Evolutionary conservation across 495 filamentous ascomycete species (phyloP), one percentile per base, ranked within the genome.

Genomic region (Monascus purpureus): DNA sequence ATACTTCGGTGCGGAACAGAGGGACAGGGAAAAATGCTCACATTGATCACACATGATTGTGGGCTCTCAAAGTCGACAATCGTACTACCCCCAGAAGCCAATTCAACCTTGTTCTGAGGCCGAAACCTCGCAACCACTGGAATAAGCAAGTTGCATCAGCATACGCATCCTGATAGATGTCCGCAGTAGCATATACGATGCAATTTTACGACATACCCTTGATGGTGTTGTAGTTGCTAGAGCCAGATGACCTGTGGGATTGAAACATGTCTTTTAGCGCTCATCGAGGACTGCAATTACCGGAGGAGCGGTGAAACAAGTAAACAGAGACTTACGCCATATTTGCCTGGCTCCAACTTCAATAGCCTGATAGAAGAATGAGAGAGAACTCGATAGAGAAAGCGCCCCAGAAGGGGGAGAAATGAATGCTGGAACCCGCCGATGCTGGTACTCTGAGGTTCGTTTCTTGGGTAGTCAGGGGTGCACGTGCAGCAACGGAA

Each of bases 61-160:
- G 82, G 79, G 38, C 75, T 74, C 50, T 86, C 74, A 49, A 97
- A 96, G 18, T 67, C 61, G 25, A 96, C 90, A 41, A 96, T 85
- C 36, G 84, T 77, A 57, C 88, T 73, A 55, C 92, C 90, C 41
- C 90, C 92, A 36, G 77, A 83, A 36, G 77, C 68, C 43, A 90
- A 67, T 61, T 97, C 90, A 42, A 85, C 65, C 54, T 82, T 85
- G 64, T 97, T 97, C 56, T 93, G 88, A 40, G 90, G 90, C 40
- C 90, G 78, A 61, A 97, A 97, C 45, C 90, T 82, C 60, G 87
- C 90, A 55, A 97, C 86, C 49, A 97, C 90, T 72, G 38, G 35
- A 33, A 20, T 30, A 40, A 16, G 14, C 13, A 6, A 11, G 18
- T 4, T 16, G 13, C 5, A 30, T 3, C 13, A 30, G 8, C 18